A percentile compares a stretch with the other conserved stretches of the same genome.
These are phyloP conservation scores for Toxicodendron radicans DNA, from an alignment of 345 rosid species.

Conservation along the genomic window DNA sequence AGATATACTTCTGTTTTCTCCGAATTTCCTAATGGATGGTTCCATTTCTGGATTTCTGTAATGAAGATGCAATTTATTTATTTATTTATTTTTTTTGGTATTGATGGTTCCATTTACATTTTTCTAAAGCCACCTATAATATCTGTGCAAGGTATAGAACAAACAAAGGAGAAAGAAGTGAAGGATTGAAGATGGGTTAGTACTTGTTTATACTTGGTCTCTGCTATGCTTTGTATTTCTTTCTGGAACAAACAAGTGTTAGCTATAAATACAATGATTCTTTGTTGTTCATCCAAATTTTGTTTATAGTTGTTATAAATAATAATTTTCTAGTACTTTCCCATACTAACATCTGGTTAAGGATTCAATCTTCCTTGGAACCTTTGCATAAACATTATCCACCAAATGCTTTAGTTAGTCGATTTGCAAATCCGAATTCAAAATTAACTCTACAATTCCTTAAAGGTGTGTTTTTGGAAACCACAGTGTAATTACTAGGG, in stretches of 20 bases:
- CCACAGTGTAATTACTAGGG: no score
- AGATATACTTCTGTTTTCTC: neutral
- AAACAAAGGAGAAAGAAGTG: conserved; percentile 22
- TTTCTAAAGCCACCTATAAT: conserved; percentile 12
- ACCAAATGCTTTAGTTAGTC: no score
- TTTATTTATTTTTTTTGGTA: no score
- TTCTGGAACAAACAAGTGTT: neutral
- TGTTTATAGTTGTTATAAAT: neutral
- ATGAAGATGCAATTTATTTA: neutral
- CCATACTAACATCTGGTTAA: no score
- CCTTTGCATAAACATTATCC: no score
- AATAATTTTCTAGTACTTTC: no score
- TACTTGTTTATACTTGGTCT: neutral
- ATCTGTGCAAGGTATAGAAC: conserved; percentile 53
- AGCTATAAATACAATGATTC: no score
- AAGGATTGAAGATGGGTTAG: conserved; percentile 38
- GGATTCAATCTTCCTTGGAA: no score
- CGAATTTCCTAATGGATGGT: neutral
- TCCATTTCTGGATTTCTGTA: neutral
- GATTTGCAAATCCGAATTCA: no score
- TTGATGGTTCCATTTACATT: neutral
- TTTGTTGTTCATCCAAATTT: neutral
- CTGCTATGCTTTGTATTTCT: neutral
- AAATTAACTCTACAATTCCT: no score
- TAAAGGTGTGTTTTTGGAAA: no score